These are phyloP conservation scores for Lactarius psammicola DNA, from an alignment of 768 basidiomycete genomes.

Conservation along the genomic window DNA sequence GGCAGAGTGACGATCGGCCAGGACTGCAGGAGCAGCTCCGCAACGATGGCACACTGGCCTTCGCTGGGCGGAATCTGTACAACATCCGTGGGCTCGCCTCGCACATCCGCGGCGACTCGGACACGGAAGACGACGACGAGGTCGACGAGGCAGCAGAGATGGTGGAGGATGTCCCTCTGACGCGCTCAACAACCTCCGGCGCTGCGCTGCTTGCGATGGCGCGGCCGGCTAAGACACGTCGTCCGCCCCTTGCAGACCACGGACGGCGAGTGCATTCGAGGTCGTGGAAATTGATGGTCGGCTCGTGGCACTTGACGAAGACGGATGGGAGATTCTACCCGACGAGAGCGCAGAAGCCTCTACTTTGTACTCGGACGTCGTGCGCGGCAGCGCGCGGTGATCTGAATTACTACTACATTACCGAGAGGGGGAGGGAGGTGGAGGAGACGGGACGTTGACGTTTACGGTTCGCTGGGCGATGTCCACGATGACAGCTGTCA, in stretches of 20 bases:
- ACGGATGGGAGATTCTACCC: slow-evolving; percentile 24
- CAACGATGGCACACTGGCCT: slow-evolving; percentile 1
- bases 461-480: slow-evolving; percentile 19
- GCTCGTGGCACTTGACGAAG: slow-evolving; percentile 24
- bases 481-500: slow-evolving; percentile 16
- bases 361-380: slow-evolving; percentile 22
- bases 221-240: slow-evolving; percentile 12
- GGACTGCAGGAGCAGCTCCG: slow-evolving; percentile 1
- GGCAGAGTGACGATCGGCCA: neutral
- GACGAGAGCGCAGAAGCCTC: slow-evolving; percentile 11
- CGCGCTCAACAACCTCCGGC: slow-evolving; percentile 1
- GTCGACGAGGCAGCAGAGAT: neutral
- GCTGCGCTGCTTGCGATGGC: slow-evolving; percentile 22
- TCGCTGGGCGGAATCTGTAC: slow-evolving; percentile 11
- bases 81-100: neutral
- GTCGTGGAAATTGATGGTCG: slow-evolving; percentile 21
- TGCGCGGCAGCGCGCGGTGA: slow-evolving; percentile 15
- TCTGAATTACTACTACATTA: neutral
- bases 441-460: neutral
- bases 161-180: neutral
- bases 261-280: slow-evolving; percentile 24
- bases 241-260: neutral
- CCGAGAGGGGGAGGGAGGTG: neutral
- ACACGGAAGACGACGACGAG: neutral
- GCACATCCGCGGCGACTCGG: neutral